Conservation (phyloP, 352 stramenopile genomes). For the Phytophthora podocarpi region DNA sequence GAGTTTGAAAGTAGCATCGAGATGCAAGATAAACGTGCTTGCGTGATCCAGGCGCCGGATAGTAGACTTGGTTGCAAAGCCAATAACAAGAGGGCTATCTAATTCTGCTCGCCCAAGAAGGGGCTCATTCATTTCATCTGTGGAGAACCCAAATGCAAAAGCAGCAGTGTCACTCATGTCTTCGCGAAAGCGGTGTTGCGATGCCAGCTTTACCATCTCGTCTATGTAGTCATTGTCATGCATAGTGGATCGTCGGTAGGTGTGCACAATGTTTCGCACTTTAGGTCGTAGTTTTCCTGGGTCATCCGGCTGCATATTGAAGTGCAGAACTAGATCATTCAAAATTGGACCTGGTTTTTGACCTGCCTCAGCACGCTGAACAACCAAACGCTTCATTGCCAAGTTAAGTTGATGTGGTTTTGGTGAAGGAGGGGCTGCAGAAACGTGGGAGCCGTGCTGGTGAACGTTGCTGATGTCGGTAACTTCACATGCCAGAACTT, state of each 20-base stretch:
- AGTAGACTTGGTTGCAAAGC: not conserved
- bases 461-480: not conserved
- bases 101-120: too few species aligned
- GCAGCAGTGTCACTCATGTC: not conserved
- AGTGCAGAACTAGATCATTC: too few species aligned
- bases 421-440: too few species aligned
- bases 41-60: not conserved
- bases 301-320: not conserved
- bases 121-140: too few species aligned
- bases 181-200: not conserved
- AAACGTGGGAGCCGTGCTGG: too few species aligned
- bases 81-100: not conserved
- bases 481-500: not conserved
- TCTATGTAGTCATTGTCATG: not conserved
- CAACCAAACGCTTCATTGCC: too few species aligned
- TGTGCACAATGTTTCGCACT: not conserved
- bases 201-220: not conserved
- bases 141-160: not conserved
- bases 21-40: not conserved
- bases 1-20: conserved; percentile 4
- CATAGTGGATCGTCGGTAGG: not conserved
- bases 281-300: not conserved
- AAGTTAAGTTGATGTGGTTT: too few species aligned
- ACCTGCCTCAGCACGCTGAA: too few species aligned
- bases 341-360: too few species aligned